Conservation (phyloP, 768 basidiomycete genomes). For the Termitomyces sp. region DNA sequence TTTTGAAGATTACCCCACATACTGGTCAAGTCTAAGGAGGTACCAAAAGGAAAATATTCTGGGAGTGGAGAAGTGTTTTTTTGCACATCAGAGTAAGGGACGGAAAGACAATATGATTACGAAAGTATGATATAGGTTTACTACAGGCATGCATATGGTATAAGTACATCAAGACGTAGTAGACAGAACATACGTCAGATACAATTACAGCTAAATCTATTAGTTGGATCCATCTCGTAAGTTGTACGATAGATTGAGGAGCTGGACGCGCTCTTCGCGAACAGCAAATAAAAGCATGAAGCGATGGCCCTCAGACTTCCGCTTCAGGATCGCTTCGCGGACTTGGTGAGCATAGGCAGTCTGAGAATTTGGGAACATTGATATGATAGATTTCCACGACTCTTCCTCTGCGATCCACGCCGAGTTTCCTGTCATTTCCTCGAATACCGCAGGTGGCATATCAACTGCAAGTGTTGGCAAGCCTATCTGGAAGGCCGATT, state of each 20-base stretch:
- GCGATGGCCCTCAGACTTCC: slow-evolving; percentile 56
- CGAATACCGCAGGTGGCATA: slow-evolving; percentile 55
- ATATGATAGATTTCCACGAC: slow-evolving; percentile 56
- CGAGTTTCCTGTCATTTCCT: slow-evolving; percentile 50
- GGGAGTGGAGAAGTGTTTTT: too few relatives aligned
- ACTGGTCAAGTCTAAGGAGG: too few relatives aligned
- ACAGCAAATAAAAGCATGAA: slow-evolving; percentile 65
- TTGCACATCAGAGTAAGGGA: too few relatives aligned
- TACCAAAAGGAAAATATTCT: too few relatives aligned
- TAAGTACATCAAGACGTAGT: background rate
- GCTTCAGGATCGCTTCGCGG: slow-evolving; percentile 58
- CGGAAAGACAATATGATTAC: background rate
- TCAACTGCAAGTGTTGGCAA: slow-evolving; percentile 73
- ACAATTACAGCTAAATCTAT: slow-evolving; percentile 1
- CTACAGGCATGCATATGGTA: background rate
- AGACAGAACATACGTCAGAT: background rate
- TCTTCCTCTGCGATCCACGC: slow-evolving; percentile 76
- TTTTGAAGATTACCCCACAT: too few relatives aligned
- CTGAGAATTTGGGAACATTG: slow-evolving; percentile 51
- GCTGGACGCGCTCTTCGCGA: slow-evolving; percentile 63
- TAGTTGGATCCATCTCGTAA: slow-evolving; percentile 14
- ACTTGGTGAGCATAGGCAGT: slow-evolving; percentile 62
- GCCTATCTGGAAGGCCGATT: slow-evolving; percentile 51
- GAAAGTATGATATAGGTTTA: background rate
- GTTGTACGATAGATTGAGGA: slow-evolving; percentile 38